Base-by-base conservation (phyloP, 140 eudicot genomes). In the Oenanthe javanica region DNA sequence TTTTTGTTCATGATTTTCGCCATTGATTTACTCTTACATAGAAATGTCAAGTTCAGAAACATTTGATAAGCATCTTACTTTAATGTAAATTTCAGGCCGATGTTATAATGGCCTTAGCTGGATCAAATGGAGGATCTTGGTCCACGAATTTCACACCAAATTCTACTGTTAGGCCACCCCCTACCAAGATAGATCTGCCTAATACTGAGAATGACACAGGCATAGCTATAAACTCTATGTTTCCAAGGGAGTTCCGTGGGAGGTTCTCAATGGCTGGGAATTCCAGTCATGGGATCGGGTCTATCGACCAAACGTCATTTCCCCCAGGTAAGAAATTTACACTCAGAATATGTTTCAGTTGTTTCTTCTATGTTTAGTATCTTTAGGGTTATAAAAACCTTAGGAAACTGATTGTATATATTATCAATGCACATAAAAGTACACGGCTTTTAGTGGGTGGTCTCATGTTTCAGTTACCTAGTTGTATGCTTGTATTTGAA, bases 71-170 rank as follows among this genome's bases (percentile, higher is more conserved):
- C 70, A 18, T 31, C 45, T 66, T 69, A 76, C 76, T 9, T 76
- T 18, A 16, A 80, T 0, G 51, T 79, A 2, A 54, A 40, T 86
- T 85, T 83, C 96, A 94, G 98, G 97, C 97, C 19, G 98, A 94
- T 36, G 92, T 89, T 14, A 94, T 94, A 85, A 92, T 94, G 96
- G 90, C 91, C 5, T 82, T 94, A 70, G 98, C 98, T 55, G 96
- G 97, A 54, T 92, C 96, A 66, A 92, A 90, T 72, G 97, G 98
- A 72, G 98, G 97, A 90, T 94, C 98, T n/a, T 94, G 98, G 98
- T 94, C 97, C 0, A 94, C 98, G 71, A 83, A 84, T 48, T 94
- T 83, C 76, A 79, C 71, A 54, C 84, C 91, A 12, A 93, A 84
- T 79, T 84, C 92, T 18, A 81, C 88, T 23, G 70, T 80, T 50